Percentiles rank a stretch among this genome's conserved stretches.
Conservation (phyloP, 495 filamentous ascomycete species). For the Penicillium macrosclerotiorum region DNA sequence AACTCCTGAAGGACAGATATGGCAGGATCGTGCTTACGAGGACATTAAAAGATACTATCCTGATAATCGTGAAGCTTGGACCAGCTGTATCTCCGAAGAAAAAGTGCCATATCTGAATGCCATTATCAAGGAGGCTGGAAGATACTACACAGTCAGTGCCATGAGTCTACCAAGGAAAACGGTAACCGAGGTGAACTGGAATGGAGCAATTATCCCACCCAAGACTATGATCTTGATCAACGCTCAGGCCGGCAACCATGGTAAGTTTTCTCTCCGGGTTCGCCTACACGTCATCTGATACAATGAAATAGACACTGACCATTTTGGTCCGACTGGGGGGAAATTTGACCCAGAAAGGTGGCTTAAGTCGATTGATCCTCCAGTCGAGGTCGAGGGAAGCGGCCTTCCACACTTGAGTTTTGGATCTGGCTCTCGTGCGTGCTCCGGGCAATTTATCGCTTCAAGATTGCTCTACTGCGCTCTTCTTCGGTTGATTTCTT, state of each 20-base stretch:
- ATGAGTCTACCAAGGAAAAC: conserved; percentile 56
- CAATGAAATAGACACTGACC: conserved; percentile 41
- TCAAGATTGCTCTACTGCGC: conserved; percentile 49
- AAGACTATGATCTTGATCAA: conserved; percentile 58
- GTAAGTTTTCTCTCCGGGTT: conserved; percentile 25
- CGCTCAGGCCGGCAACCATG: conserved; percentile 57
- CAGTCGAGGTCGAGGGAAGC: conserved; percentile 30
- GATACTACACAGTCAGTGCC: conserved; percentile 54
- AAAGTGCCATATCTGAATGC: conserved; percentile 48
- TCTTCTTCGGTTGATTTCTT: conserved; percentile 45
- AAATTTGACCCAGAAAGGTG: conserved; percentile 55
- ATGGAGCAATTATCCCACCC: conserved; percentile 52
- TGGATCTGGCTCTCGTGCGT: conserved; percentile 52
- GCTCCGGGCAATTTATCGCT: conserved; percentile 52
- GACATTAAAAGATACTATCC: conserved; percentile 53
- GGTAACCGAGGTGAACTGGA: conserved; percentile 50
- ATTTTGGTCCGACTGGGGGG: conserved; percentile 48
- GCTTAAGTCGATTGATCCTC: conserved; percentile 39
- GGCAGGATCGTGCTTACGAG: conserved; percentile 51
- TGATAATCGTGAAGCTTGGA: conserved; percentile 48
- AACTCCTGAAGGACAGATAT: conserved; percentile 45
- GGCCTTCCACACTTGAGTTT: conserved; percentile 51
- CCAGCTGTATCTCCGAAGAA: conserved; percentile 43
- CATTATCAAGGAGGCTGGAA: conserved; percentile 52
- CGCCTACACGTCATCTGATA: not conserved